Base-by-base conservation (phyloP, 345 rosid species). In the Lepidium sativum region DNA sequence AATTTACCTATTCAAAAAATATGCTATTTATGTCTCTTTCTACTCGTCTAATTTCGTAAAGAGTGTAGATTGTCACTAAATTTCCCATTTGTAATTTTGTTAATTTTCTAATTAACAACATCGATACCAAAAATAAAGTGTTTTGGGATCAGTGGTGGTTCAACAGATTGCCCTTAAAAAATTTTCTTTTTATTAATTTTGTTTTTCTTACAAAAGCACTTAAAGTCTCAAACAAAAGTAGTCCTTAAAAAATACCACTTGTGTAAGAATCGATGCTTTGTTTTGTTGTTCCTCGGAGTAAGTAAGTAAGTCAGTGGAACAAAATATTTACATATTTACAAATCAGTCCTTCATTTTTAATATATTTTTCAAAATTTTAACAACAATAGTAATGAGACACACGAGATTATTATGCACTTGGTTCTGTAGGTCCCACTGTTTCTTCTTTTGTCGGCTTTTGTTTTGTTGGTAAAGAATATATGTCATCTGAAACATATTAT, bases 391-490 rank as follows among this genome's bases (percentile, higher is more conserved):
- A 54, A 71, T 38, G 75, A 63, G 52, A 63, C 32, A 71, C 75
- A 71, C 75, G 71, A 72, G 71, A 72, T 49, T 51, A 65, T 14
- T 8, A 58, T 72, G 76, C 60, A 65, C 48, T 41, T 37, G 59
- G 70, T 54, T 61, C 54, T 25, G 58, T 66, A 65, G 77, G 78
- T 54, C 78, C 78, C 78, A 68, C 0, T 8, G 34, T 6, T 61
- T 68, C 60, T 39, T 56, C 45, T 47, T 45, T 58, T 74, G 74
- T 74, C 74, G 70, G 74, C 54, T 74, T 59, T 52, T 40, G 60
- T 54, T 65, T 59, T 31, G 39, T 60, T 51, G 35, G 68, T 59
- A 68, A 63, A 49, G 78, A 68, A 68, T 62, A 74, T 73, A 35
- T 73, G 72, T 68, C 74, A 68, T 40, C 4, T 14, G 35, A 49